Evolutionary conservation across 2,329 filamentous ascomycete genomes (phyloP), one percentile per base, ranked within the genome.

Genomic region (Monosporascus sp.): DNA sequence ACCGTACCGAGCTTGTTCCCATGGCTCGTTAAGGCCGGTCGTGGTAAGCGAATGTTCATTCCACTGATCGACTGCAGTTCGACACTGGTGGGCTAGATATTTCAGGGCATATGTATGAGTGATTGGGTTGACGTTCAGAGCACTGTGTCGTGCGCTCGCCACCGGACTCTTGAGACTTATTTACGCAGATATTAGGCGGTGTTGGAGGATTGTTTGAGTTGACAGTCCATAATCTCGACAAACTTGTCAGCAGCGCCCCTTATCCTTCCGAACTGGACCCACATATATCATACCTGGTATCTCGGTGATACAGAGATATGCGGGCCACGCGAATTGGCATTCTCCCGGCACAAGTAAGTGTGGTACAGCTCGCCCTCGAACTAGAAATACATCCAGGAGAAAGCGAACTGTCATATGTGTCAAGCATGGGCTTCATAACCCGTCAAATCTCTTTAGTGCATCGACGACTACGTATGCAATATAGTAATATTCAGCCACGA

Each of bases 341-440:
- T 58, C 50, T 68, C 62, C 69, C 69, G 70, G 58, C 68, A 71
- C 0, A 65, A 69, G 58, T 71, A 70, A 14, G 70, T 63, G 52
- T 70, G 68, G 58, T 71, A 71, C 22, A 69, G 49, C 31, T 68
- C 51, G 37, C 63, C 55, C n/a, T 63, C 55, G 46, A 65, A 55
- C 15, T 58, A 48, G 51, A 70, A 70, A n/a, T 71, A 71, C 3
- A 68, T 71, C 3, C 68, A 68, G 44, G 71, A 68, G 18, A 71
- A 70, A 44, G 68, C 69, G 48, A 71, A 70, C 51, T 68, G 66
- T 70, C 68, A 49, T 68, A 70, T 2, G 68, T 68, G 51, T 70
- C 61, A 5, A 70, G 48, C 66, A 66, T 66, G 5, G 64, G 58
- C 54, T 69, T 70, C 54, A 69, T 51, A 28, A 9, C 26, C 7